Percentiles rank a stretch among this genome's conserved stretches.
Evolutionary conservation across 768 basidiomycete genomes (phyloP).

Genomic region (Leccinum disarticulatum): DNA sequence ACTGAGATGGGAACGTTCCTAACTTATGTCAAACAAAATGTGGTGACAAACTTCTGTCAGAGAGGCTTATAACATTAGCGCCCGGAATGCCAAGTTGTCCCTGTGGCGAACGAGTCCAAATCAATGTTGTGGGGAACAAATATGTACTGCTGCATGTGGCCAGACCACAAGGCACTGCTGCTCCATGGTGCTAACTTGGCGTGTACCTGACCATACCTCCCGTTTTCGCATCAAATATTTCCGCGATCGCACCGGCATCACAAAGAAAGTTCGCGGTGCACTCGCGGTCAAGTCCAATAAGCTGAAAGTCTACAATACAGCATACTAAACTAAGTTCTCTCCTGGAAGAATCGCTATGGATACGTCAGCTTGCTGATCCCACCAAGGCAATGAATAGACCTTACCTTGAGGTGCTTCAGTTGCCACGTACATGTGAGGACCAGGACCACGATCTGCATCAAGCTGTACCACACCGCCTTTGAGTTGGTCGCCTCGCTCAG

Average conservation of each 20-base stretch:
- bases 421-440: constrained; percentile 91
- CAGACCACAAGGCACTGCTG: not conserved
- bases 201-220: constrained; percentile 2
- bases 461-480: constrained; percentile 92
- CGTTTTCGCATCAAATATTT: not conserved
- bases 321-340: constrained; percentile 51
- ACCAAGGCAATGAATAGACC: constrained; percentile 21
- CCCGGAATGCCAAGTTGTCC: not conserved
- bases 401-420: constrained; percentile 83
- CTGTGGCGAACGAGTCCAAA: not conserved
- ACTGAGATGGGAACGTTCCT: constrained; percentile 8
- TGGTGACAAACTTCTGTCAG: constrained; percentile 18
- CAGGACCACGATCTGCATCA: constrained; percentile 83
- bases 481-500: constrained; percentile 88
- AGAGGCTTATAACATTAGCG: not conserved
- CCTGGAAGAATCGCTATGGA: constrained; percentile 78
- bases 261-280: not conserved
- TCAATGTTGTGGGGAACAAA: not conserved
- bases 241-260: not conserved
- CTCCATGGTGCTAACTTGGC: not conserved
- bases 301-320: constrained; percentile 9
- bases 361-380: constrained; percentile 1
- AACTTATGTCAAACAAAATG: constrained; percentile 1
- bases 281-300: constrained; percentile 3
- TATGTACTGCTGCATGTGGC: not conserved